Evolutionary conservation across 2,329 filamentous ascomycete species (phyloP).

Genomic region (Fonsecaea multimorphosa): DNA sequence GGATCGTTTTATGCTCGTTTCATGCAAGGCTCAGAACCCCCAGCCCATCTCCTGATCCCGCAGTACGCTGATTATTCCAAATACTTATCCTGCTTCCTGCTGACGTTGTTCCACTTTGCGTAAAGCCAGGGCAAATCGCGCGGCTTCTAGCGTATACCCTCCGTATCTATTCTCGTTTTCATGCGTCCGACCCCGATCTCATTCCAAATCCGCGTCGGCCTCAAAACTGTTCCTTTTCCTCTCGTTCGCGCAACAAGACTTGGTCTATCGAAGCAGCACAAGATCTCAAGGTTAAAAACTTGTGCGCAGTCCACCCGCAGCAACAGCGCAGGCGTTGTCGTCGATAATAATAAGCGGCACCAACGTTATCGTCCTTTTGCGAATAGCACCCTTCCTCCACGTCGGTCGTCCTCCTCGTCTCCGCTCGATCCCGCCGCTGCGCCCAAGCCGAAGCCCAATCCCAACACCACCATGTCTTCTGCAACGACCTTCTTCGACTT

Average conservation of each 20-base stretch:
- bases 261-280: not conserved
- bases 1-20: constrained; percentile 6
- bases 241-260: not conserved
- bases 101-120: not conserved
- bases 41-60: not conserved
- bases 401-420: not conserved
- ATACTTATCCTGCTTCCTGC: constrained; percentile 1
- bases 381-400: not conserved
- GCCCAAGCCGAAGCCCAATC: too few relatives aligned
- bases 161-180: not conserved
- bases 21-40: constrained; percentile 5
- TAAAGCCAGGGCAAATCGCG: not conserved
- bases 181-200: not conserved
- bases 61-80: not conserved
- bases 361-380: not conserved
- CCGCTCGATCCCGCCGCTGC: not conserved
- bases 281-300: not conserved
- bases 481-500: constrained; percentile 81
- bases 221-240: not conserved
- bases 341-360: too few relatives aligned
- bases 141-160: not conserved
- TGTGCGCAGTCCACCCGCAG: not conserved
- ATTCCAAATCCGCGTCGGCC: not conserved
- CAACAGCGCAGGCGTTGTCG: not conserved
- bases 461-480: constrained; percentile 70